Evolutionary conservation across 352 stramenopile genomes (phyloP).

Genomic region (Globisporangium middletonii): DNA sequence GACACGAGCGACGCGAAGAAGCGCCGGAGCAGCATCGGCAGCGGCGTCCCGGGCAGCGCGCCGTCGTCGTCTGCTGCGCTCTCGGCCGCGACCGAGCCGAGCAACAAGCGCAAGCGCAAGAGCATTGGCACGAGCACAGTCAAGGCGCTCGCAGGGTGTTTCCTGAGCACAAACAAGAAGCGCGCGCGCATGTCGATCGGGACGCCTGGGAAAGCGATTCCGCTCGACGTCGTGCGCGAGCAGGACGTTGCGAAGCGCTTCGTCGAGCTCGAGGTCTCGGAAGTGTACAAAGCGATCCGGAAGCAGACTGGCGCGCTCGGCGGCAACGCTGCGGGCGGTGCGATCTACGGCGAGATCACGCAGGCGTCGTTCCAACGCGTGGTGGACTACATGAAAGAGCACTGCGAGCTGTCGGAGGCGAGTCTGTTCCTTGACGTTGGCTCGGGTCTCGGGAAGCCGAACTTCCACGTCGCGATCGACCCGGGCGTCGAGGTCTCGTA

Average conservation of each 20-base stretch:
- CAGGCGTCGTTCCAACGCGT: slow-evolving; percentile 95
- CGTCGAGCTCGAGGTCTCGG: slow-evolving; percentile 74
- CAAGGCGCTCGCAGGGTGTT: slow-evolving; percentile 17
- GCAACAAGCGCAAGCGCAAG: slow-evolving; percentile 51
- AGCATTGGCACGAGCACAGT: slow-evolving; percentile 25
- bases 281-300: slow-evolving; percentile 90
- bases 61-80: not conserved
- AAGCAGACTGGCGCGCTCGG: slow-evolving; percentile 93
- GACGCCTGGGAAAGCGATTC: slow-evolving; percentile 67
- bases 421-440: slow-evolving; percentile 97
- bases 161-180: slow-evolving; percentile 38
- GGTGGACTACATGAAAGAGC: slow-evolving; percentile 91
- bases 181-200: slow-evolving; percentile 53
- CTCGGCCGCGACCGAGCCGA: not conserved
- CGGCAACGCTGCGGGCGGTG: slow-evolving; percentile 92
- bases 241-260: slow-evolving; percentile 71
- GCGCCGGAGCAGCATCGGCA: slow-evolving; percentile 7
- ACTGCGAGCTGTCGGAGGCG: slow-evolving; percentile 83
- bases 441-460: slow-evolving; percentile 96
- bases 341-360: slow-evolving; percentile 98
- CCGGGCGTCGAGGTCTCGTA: slow-evolving; percentile 94
- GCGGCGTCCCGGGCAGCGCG: slow-evolving; percentile 5
- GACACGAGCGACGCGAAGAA: slow-evolving; percentile 10
- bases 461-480: slow-evolving; percentile 95
- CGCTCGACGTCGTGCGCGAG: slow-evolving; percentile 45